Evolutionary conservation across 2,329 filamentous ascomycete species (phyloP).

Genomic region (Fusarium sambucinum): DNA sequence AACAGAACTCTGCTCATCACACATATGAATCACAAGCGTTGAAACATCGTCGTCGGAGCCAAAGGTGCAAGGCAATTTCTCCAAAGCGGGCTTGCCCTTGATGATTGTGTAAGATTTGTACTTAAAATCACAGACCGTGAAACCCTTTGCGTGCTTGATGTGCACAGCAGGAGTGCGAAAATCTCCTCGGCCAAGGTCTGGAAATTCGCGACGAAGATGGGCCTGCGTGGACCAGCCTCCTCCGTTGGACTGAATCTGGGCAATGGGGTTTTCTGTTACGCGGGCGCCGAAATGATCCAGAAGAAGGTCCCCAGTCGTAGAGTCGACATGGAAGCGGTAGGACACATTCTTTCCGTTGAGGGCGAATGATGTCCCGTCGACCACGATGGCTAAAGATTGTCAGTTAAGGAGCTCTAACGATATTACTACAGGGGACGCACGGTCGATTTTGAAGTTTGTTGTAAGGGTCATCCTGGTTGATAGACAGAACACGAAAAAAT

Average conservation of each 20-base stretch:
- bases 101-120: slow-evolving; percentile 69
- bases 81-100: slow-evolving; percentile 67
- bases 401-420: background rate
- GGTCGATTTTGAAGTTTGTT: background rate
- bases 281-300: slow-evolving; percentile 72
- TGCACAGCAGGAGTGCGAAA: slow-evolving; percentile 71
- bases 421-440: slow-evolving; percentile 1
- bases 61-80: slow-evolving; percentile 70
- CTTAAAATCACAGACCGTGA: slow-evolving; percentile 68
- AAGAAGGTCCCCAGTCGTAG: slow-evolving; percentile 66
- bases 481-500: background rate
- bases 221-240: slow-evolving; percentile 67
- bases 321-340: slow-evolving; percentile 73
- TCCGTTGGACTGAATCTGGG: slow-evolving; percentile 52
- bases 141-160: slow-evolving; percentile 68
- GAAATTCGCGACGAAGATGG: slow-evolving; percentile 70
- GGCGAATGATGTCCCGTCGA: slow-evolving; percentile 67
- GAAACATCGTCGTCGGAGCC: slow-evolving; percentile 67
- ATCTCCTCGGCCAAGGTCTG: slow-evolving; percentile 73
- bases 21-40: slow-evolving; percentile 68
- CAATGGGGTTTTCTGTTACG: slow-evolving; percentile 62
- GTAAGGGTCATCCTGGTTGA: slow-evolving; percentile 15
- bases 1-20: slow-evolving; percentile 69
- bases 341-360: slow-evolving; percentile 68
- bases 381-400: slow-evolving; percentile 61